Evolutionary conservation across 306 rosid genomes (phyloP).

Genomic region (Cucurbita moschata): DNA sequence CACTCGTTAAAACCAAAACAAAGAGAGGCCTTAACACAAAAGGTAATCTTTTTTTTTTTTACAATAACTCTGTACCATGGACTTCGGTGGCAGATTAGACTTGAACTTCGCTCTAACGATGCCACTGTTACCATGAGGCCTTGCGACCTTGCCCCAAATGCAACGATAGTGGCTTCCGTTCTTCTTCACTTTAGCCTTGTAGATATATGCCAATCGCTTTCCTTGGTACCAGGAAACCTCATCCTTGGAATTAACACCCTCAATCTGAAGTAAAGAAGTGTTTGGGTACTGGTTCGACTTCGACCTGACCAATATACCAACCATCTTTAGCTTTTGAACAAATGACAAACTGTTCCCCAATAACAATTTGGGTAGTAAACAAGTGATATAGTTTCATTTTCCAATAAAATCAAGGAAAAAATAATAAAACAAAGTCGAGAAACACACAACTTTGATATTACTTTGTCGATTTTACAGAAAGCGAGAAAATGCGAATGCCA

Average conservation of each 20-base stretch:
- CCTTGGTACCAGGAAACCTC: slow-evolving; percentile 85
- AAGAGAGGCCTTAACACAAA: not conserved
- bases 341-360: not conserved
- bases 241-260: slow-evolving; percentile 91
- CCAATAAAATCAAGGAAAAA: not conserved
- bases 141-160: slow-evolving; percentile 79
- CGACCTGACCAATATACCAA: slow-evolving; percentile 33
- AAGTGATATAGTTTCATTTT: not conserved
- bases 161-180: slow-evolving; percentile 76
- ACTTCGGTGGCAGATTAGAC: slow-evolving; percentile 80
- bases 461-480: too few species aligned
- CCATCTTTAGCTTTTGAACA: not conserved
- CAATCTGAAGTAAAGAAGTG: slow-evolving; percentile 68
- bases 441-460: too few species aligned
- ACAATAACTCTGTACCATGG: slow-evolving; percentile 39
- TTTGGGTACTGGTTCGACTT: slow-evolving; percentile 88
- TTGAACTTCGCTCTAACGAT: slow-evolving; percentile 83
- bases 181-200: slow-evolving; percentile 85
- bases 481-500: too few species aligned
- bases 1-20: not conserved
- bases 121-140: slow-evolving; percentile 93
- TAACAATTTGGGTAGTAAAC: too few species aligned
- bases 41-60: not conserved
- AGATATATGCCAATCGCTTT: slow-evolving; percentile 73
- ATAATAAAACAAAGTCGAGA: not conserved